phyloP scores from a whole-genome alignment of 2,329 filamentous ascomycete species.

The Ophiostoma himal-ulmi region DNA sequence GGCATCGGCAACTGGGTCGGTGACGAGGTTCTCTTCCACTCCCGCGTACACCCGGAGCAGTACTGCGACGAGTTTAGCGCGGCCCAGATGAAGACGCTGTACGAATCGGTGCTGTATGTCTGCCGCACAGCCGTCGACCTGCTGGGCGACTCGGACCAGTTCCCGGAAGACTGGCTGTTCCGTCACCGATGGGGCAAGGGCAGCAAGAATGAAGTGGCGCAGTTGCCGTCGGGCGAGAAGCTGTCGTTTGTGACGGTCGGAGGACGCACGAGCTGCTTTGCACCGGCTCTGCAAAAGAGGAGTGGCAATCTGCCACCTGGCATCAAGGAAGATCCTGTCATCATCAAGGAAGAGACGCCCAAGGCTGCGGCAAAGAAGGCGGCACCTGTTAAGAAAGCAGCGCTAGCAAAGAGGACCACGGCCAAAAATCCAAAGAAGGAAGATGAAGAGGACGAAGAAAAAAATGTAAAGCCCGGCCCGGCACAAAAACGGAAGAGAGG shows the following conservation, averaged over 20 bases:
- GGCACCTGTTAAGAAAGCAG: slow-evolving; percentile 24
- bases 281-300: slow-evolving; percentile 83
- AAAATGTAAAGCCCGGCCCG: slow-evolving; percentile 16
- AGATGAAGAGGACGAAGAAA: slow-evolving; percentile 25
- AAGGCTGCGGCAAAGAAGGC: slow-evolving; percentile 26
- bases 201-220: slow-evolving; percentile 61
- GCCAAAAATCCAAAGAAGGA: slow-evolving; percentile 29
- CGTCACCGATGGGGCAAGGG: slow-evolving; percentile 85
- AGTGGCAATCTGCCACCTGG: slow-evolving; percentile 40
- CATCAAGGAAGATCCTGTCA: slow-evolving; percentile 40
- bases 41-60: slow-evolving; percentile 84
- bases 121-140: slow-evolving; percentile 73
- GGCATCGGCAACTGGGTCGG: slow-evolving; percentile 97
- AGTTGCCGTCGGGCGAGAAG: slow-evolving; percentile 76
- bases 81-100: slow-evolving; percentile 63
- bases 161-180: slow-evolving; percentile 85
- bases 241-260: slow-evolving; percentile 84
- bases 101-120: slow-evolving; percentile 68
- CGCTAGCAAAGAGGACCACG: neutral
- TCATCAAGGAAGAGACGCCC: slow-evolving; percentile 29
- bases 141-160: slow-evolving; percentile 74
- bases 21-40: slow-evolving; percentile 88
- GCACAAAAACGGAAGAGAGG: slow-evolving; percentile 23
- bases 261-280: slow-evolving; percentile 83
- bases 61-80: slow-evolving; percentile 77